Base-by-base conservation (phyloP, 2,329 filamentous ascomycete genomes). In the Huntiella abstrusa region DNA sequence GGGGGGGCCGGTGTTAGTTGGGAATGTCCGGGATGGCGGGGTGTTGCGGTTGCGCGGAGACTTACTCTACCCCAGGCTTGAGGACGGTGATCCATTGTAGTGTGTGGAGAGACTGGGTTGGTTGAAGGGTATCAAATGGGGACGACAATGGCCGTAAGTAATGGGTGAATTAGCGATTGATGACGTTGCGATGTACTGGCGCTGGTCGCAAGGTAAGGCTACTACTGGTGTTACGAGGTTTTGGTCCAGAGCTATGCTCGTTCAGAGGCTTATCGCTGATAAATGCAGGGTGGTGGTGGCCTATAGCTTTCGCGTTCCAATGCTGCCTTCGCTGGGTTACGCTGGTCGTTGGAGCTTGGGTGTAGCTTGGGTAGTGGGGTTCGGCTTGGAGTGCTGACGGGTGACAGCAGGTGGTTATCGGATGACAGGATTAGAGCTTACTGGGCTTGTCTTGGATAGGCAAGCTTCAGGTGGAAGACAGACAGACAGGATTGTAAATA, bases 41-140 rank as follows among this genome's bases (percentile, higher is more conserved):
- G 33, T 38, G 5, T 34, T 22, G 40, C 10, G n/a, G 12, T 15
- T 39, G 22, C 32, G 17, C 34, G 19, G 40, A 44, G 51, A 67
- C 75, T 59, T 71, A 81, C 77, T 66, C 77, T 75, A 54, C 77
- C 77, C 77, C 77, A 82, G 58, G 71, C 72, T 67, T 80, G 75
- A 58, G 77, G 77, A 64, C 77, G 72, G 64, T 82, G 77, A 63
- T 82, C 78, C 77, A 82, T 82, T 54, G 50, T 54, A 51, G 50
- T 46, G 51, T 15, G n/a, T 28, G 39, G 17, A 16, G 34, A 17
- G 15, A 11, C 8, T 19, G 32, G 22, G 51, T 42, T 46, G 43
- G 13, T 19, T n/a, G 17, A 5, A 5, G 46, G 43, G 22, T 22
- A 38, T 28, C 22, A 19, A 39, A 7, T 3, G 19, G 40, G 35